Evolutionary conservation across 352 stramenopile species (phyloP).

Genomic region (Phytophthora tentaculata): DNA sequence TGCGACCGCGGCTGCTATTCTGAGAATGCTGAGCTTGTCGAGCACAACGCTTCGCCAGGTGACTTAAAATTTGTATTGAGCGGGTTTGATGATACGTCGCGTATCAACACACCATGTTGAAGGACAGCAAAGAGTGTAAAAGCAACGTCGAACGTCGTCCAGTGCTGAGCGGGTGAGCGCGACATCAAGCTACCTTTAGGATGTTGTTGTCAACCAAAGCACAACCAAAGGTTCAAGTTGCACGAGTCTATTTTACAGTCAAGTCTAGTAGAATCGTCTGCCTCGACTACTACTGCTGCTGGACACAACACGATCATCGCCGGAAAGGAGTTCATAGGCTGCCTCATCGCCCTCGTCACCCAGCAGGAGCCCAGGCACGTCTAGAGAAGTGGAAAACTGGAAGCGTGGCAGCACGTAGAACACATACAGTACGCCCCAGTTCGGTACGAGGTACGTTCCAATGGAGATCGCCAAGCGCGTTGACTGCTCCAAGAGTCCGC

Average conservation of each 20-base stretch:
- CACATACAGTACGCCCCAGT: slow-evolving; percentile 74
- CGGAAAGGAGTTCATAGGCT: slow-evolving; percentile 20
- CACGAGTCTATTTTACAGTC: slow-evolving; percentile 11
- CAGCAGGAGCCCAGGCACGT: slow-evolving; percentile 54
- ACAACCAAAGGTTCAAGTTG: no score
- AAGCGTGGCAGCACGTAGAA: slow-evolving; percentile 74
- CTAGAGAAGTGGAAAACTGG: slow-evolving; percentile 65
- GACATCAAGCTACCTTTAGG: no score
- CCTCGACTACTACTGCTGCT: slow-evolving; percentile 3
- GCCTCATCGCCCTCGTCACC: slow-evolving; percentile 28
- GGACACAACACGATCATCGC: slow-evolving; percentile 22
- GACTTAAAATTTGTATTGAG: slow-evolving; percentile 9
- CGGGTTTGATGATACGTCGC: neutral
- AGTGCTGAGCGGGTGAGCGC: no score
- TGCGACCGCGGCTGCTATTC: slow-evolving; percentile 9
- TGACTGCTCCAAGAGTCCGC: slow-evolving; percentile 60
- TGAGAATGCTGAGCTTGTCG: slow-evolving; percentile 14
- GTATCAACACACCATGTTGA: slow-evolving; percentile 20
- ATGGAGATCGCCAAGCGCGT: slow-evolving; percentile 58
- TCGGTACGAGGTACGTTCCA: slow-evolving; percentile 62
- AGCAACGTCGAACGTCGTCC: slow-evolving; percentile 6
- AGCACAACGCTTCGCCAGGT: slow-evolving; percentile 11
- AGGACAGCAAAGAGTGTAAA: slow-evolving; percentile 15
- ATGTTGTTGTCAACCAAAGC: no score
- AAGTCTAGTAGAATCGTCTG: slow-evolving; percentile 27